Percentiles rank a stretch among this genome's conserved stretches.
Conservation (phyloP, 164 flowering plant species). For the Nymphaea colorata region DNA sequence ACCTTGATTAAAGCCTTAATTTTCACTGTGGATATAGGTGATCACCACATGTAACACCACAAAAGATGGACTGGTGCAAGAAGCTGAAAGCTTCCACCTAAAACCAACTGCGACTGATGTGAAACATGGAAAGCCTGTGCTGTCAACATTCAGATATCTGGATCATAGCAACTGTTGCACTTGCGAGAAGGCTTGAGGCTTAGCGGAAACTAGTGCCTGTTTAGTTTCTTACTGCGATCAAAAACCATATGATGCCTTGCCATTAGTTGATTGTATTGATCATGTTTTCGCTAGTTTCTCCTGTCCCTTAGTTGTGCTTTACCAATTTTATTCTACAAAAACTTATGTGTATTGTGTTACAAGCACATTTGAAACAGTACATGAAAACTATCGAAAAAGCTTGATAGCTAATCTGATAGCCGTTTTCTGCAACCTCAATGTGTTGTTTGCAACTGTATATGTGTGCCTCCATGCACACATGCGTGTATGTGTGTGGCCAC, state of each 20-base stretch:
- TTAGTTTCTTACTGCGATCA: constrained; percentile 2
- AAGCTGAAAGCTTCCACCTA: constrained; percentile 61
- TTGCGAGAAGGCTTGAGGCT: constrained; percentile 31
- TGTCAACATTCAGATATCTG: constrained; percentile 41
- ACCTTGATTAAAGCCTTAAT: not conserved
- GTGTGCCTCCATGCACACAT: too few relatives aligned
- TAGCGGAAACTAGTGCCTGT: not conserved
- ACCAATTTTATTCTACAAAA: too few relatives aligned
- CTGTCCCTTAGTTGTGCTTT: too few relatives aligned
- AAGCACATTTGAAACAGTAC: too few relatives aligned
- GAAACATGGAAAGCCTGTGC: not conserved
- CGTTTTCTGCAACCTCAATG: too few relatives aligned
- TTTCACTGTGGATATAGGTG: constrained; percentile 29
- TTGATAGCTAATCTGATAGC: too few relatives aligned
- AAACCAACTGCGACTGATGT: constrained; percentile 13
- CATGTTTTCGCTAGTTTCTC: too few relatives aligned
- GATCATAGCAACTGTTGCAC: constrained; percentile 91
- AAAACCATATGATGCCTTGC: not conserved
- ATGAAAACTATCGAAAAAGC: too few relatives aligned
- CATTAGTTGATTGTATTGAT: not conserved
- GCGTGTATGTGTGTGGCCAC: too few relatives aligned
- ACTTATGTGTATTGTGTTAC: too few relatives aligned
- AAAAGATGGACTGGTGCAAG: constrained; percentile 37
- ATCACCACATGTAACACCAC: constrained; percentile 83
- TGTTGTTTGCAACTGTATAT: too few relatives aligned